phyloP scores from a whole-genome alignment of 2,329 filamentous ascomycete species.

The Monosporascus sp. region DNA sequence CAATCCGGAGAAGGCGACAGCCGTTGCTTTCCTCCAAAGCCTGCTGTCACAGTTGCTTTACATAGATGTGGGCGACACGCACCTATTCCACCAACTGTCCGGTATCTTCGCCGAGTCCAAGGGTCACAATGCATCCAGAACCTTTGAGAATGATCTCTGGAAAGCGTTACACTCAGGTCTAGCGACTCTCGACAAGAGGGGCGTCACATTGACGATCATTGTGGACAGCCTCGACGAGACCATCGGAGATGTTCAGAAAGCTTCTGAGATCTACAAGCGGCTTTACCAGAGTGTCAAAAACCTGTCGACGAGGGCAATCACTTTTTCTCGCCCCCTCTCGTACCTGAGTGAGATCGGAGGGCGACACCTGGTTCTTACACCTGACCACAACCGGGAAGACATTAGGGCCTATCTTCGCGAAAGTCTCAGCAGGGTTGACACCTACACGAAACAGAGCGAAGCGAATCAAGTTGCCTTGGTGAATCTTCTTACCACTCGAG shows the following conservation, averaged over 20 bases:
- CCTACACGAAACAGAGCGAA: conserved; percentile 15
- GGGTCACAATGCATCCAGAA: conserved; percentile 14
- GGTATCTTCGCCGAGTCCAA: conserved; percentile 20
- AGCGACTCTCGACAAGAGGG: conserved; percentile 21
- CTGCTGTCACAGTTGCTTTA: conserved; percentile 33
- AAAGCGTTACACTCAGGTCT: conserved; percentile 27
- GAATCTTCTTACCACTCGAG: conserved; percentile 23
- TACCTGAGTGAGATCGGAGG: conserved; percentile 24
- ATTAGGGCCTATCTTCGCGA: conserved; percentile 26
- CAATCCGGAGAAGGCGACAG: conserved; percentile 23
- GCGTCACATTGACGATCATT: conserved; percentile 26
- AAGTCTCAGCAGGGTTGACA: conserved; percentile 12
- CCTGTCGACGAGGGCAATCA: conserved; percentile 25
- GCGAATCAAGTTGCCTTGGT: conserved; percentile 20
- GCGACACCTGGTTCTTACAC: conserved; percentile 26
- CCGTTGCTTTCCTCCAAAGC: conserved; percentile 29
- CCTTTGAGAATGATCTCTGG: conserved; percentile 29
- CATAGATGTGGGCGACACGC: conserved; percentile 31
- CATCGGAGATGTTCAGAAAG: conserved; percentile 14
- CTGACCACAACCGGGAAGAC: conserved; percentile 27
- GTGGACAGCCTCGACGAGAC: conserved; percentile 33
- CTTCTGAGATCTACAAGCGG: conserved; percentile 24
- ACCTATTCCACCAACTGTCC: conserved; percentile 27
- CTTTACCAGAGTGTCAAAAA: conserved; percentile 25
- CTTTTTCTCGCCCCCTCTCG: conserved; percentile 29